Percentiles rank a stretch among this genome's conserved stretches.
Evolutionary conservation across 1,284 basidiomycete genomes (phyloP).

Genomic region (Takashimella koratensis): DNA sequence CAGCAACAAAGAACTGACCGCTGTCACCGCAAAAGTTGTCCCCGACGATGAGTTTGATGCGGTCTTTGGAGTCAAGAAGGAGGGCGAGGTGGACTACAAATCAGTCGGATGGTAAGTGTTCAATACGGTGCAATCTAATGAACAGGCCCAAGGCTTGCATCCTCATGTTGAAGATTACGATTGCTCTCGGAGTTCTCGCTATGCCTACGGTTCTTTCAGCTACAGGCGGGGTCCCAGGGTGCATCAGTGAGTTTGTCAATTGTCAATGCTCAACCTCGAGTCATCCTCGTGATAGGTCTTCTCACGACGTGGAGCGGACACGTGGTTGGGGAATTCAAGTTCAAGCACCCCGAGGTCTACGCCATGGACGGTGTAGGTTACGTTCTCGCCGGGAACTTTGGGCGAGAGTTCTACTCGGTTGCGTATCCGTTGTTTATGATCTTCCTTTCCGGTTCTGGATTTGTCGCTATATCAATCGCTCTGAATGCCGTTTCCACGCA

Average conservation of each 20-base stretch:
- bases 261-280: conserved; percentile 1
- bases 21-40: too few species aligned
- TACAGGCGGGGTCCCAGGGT: conserved; percentile 28
- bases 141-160: conserved; percentile 32
- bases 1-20: too few species aligned
- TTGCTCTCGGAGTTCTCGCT: conserved; percentile 33
- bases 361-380: conserved; percentile 26
- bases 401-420: conserved; percentile 33
- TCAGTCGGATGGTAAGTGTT: conserved; percentile 36
- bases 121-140: background rate
- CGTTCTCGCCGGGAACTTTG: conserved; percentile 27
- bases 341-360: conserved; percentile 34
- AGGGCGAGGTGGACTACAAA: conserved; percentile 34
- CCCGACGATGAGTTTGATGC: conserved; percentile 25
- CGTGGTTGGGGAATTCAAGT: conserved; percentile 30
- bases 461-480: conserved; percentile 3
- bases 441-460: conserved; percentile 2
- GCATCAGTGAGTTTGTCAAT: conserved; percentile 11
- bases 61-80: conserved; percentile 29
- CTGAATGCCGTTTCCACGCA: conserved; percentile 15
- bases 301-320: conserved; percentile 24
- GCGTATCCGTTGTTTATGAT: too few species aligned
- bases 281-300: conserved; percentile 25
- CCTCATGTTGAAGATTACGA: conserved; percentile 32
- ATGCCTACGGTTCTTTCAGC: conserved; percentile 25